Conservation (phyloP, 495 filamentous ascomycete genomes). For the Staphylotrichum tortipilum region DNA sequence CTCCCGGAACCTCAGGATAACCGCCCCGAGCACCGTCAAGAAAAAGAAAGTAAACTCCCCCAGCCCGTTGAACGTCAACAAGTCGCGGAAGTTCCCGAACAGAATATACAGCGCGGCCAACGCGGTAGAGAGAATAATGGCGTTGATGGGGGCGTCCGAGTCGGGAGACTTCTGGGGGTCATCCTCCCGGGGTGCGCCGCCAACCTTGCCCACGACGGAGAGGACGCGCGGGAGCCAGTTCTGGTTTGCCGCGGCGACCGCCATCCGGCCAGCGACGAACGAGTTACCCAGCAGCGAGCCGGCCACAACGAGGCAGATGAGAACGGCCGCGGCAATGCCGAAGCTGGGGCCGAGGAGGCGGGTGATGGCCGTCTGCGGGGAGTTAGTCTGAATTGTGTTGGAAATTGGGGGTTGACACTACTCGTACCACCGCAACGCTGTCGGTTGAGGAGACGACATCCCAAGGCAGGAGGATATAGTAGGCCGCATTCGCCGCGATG, state of each 20-base stretch:
- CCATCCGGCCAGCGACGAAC: conserved; percentile 49
- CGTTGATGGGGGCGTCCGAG: conserved; percentile 43
- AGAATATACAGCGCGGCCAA: conserved; percentile 47
- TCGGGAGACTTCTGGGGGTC: conserved; percentile 2
- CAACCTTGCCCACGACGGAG: conserved; percentile 33
- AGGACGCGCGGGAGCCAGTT: conserved; percentile 43
- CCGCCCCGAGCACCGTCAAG: conserved; percentile 44
- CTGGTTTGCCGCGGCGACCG: conserved; percentile 46
- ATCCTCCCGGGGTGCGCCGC: neutral
- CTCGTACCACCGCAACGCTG: conserved; percentile 47
- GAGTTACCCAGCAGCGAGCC: conserved; percentile 49
- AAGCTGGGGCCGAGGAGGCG: conserved; percentile 41
- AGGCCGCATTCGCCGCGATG: conserved; percentile 43
- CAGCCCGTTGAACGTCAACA: conserved; percentile 49
- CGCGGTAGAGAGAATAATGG: conserved; percentile 38
- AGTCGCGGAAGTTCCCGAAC: conserved; percentile 46
- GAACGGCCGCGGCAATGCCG: conserved; percentile 37
- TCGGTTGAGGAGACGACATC: conserved; percentile 43
- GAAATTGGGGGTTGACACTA: neutral
- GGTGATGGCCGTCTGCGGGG: conserved; percentile 49
- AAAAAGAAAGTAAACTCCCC: conserved; percentile 53
- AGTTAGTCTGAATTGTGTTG: too few relatives aligned
- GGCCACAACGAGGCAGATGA: conserved; percentile 45
- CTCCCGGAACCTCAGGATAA: conserved; percentile 43
- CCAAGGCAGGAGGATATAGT: conserved; percentile 51